Evolutionary conservation across 1,284 basidiomycete species (phyloP), one percentile per base, ranked within the genome.

Genomic region (Acaromyces ingoldii): DNA sequence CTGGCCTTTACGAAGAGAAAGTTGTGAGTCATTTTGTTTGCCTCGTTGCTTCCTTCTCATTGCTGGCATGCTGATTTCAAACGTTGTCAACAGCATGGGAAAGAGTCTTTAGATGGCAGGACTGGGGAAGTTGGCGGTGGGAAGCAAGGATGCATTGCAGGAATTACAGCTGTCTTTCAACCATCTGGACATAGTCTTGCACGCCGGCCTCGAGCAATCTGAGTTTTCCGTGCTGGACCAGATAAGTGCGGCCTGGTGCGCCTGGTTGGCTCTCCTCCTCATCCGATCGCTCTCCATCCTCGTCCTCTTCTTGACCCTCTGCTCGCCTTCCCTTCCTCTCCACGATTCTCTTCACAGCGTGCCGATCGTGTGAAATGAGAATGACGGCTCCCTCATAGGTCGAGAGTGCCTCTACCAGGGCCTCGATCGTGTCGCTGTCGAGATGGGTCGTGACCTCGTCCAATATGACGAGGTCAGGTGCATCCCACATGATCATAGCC

Each of bases 1-100:
- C 91, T 98, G 87, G 87, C 89, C 31, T 99, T 98, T 84, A 92
- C 70, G 3, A 75, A 75, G 70, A 57, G 72, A 37, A 61, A 63
- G 50, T 75, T 75, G 64, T 66, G 46, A 51, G 64, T 66, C n/a
- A n/a, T n/a, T n/a, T n/a, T n/a, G n/a, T n/a, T n/a, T n/a, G n/a
- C n/a, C n/a, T n/a, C n/a, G n/a, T n/a, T n/a, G n/a, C n/a, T n/a
- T n/a, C n/a, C n/a, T n/a, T n/a, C n/a, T n/a, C n/a, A n/a, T n/a
- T n/a, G n/a, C n/a, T n/a, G n/a, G n/a, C n/a, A n/a, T n/a, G n/a
- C n/a, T n/a, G n/a, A n/a, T n/a, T n/a, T n/a, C n/a, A n/a, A n/a
- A n/a, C n/a, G n/a, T n/a, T n/a, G n/a, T n/a, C n/a, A n/a, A n/a
- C n/a, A n/a, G n/a, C n/a, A n/a, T n/a, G n/a, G n/a, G n/a, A n/a